These are phyloP conservation scores for Teratosphaeriaceae sp. DNA, from an alignment of 2,329 filamentous ascomycete genomes.

Conservation along the genomic window DNA sequence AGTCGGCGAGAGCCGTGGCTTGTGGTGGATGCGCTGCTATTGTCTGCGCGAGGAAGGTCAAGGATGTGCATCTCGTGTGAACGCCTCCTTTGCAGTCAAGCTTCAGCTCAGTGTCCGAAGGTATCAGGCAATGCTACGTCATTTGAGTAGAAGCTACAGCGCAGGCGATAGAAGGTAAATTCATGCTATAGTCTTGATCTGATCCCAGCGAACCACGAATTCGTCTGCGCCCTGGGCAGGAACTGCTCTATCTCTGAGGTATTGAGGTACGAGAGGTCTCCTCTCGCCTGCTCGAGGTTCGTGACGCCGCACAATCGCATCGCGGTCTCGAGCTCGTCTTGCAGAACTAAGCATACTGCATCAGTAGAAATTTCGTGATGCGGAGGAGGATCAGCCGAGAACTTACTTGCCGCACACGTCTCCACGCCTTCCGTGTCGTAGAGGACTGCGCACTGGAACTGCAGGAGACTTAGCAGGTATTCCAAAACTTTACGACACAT, in stretches of 20 bases:
- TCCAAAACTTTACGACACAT: too few species aligned
- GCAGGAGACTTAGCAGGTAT: too few species aligned
- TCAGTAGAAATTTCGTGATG: background rate
- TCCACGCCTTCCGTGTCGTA: constrained; percentile 52
- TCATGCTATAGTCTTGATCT: background rate
- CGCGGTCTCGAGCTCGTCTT: constrained; percentile 57
- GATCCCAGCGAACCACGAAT: background rate
- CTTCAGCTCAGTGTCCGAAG: too few species aligned
- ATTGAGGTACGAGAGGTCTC: constrained; percentile 50
- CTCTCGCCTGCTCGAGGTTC: constrained; percentile 53
- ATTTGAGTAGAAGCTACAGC: too few species aligned
- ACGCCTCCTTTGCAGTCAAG: too few species aligned
- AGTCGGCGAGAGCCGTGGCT: too few species aligned
- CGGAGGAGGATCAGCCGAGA: too few species aligned
- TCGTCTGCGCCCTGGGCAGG: constrained; percentile 24
- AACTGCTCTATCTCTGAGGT: constrained; percentile 45
- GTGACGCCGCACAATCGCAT: constrained; percentile 62
- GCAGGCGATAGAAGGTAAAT: too few species aligned
- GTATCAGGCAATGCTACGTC: too few species aligned
- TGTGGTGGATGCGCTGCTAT: too few species aligned
- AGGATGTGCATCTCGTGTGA: too few species aligned
- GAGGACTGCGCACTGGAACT: constrained; percentile 53
- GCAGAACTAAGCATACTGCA: constrained; percentile 29
- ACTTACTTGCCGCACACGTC: constrained; percentile 50
- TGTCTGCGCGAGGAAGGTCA: too few species aligned